Evolutionary conservation across 2,329 filamentous ascomycete species (phyloP).

Genomic region (Xylariaceae sp.): DNA sequence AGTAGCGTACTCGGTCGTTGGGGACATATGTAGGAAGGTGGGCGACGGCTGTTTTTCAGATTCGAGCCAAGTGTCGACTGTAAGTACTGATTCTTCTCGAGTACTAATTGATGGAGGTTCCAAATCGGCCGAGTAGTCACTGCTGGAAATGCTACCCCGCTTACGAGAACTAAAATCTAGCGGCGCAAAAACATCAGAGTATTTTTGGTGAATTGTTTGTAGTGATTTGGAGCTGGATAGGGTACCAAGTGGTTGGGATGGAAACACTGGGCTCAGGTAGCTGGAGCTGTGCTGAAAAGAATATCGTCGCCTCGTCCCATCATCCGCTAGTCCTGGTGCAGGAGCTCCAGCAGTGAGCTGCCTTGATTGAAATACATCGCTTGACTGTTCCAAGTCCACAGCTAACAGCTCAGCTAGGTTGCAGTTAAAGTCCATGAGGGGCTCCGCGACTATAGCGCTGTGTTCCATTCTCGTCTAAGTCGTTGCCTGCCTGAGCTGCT

Average conservation of each 20-base stretch:
- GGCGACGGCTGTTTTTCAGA: slow-evolving; percentile 41
- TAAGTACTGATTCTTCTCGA: slow-evolving; percentile 48
- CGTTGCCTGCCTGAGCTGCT: background rate
- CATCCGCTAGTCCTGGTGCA: slow-evolving; percentile 44
- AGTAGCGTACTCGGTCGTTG: slow-evolving; percentile 31
- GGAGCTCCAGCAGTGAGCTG: slow-evolving; percentile 61
- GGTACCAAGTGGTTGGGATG: slow-evolving; percentile 23
- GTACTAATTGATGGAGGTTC: slow-evolving; percentile 43
- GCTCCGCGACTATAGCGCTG: slow-evolving; percentile 34
- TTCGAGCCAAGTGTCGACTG: slow-evolving; percentile 50
- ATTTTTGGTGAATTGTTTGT: slow-evolving; percentile 35
- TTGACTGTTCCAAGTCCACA: slow-evolving; percentile 58
- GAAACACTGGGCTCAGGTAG: slow-evolving; percentile 18
- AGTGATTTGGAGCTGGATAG: slow-evolving; percentile 36
- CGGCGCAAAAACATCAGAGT: slow-evolving; percentile 35
- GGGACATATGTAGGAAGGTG: slow-evolving; percentile 29
- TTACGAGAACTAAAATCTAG: slow-evolving; percentile 29
- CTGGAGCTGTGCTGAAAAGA: slow-evolving; percentile 36
- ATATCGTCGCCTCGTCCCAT: slow-evolving; percentile 35
- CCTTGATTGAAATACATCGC: slow-evolving; percentile 55
- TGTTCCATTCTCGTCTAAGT: slow-evolving; percentile 23
- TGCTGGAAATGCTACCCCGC: slow-evolving; percentile 42
- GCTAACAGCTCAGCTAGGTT: slow-evolving; percentile 65
- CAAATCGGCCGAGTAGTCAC: slow-evolving; percentile 46
- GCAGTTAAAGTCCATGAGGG: slow-evolving; percentile 44